Evolutionary conservation across 345 rosid genomes (phyloP), one percentile per base, ranked within the genome.

Genomic region (Syzygium oleosum): DNA sequence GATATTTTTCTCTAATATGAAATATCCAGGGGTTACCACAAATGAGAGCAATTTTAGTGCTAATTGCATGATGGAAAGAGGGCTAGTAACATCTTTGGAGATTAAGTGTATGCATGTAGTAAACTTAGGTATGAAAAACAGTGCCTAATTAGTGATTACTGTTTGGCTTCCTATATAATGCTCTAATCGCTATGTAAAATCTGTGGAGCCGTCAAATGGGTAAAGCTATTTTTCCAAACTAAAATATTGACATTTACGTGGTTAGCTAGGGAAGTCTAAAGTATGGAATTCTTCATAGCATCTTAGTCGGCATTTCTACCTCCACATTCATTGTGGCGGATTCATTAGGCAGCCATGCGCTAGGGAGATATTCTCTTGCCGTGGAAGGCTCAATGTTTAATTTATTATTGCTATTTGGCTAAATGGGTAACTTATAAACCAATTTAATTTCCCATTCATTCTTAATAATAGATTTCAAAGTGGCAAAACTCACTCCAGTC

Each of bases 141-240:
- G 9, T 54, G 12, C 78, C 80, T 34, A 68, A 34, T 34, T 34
- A 34, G 46, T 68, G 79, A 68, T 68, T 34, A 68, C 73, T 19
- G 6, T 61, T 61, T 61, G 38, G 29, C 46, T 68, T 34, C 25
- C 7, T 4, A 68, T 34, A 34, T 68, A 25, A 34, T 19, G 6
- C 13, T 0, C 0, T 34, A 7, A 68, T 5, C 41, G 6, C 31
- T 34, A 34, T 6, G 0, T 34, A 17, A 68, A 34, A 34, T 34
- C 9, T 3, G 1, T 68, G 1, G 0, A 34, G 12, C 8, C 34
- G 5, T 16, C 6, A 8, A 14, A 68, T 17, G 12, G 79, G 23
- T 68, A 68, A 31, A 19, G 17, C 79, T 31, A 68, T 0, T 31
- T 68, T 68, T 31, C 9, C 79, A 68, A 68, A 31, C 43, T 31